Percentiles rank a stretch among this genome's conserved stretches.
phyloP scores from a whole-genome alignment of 768 basidiomycete genomes.

The Saitozyma podzolica region DNA sequence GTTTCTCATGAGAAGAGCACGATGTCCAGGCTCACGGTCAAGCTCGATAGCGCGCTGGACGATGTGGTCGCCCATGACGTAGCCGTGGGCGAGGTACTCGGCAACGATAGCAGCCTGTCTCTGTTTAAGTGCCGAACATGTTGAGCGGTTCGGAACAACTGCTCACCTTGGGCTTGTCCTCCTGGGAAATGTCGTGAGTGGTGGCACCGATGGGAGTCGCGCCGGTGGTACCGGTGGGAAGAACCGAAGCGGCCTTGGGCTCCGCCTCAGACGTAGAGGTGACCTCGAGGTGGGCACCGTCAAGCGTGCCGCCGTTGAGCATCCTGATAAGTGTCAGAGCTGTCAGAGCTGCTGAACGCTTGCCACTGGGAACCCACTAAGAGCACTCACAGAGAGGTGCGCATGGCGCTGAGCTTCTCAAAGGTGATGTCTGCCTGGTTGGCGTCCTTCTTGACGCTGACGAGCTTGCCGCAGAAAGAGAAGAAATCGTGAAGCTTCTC shows the following conservation, averaged over 20 bases:
- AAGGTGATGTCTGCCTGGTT: slow-evolving; percentile 71
- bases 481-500: slow-evolving; percentile 65
- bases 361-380: slow-evolving; percentile 56
- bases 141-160: too few species aligned
- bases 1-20: not conserved
- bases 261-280: slow-evolving; percentile 63
- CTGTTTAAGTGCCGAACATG: not conserved
- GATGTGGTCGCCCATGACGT: slow-evolving; percentile 73
- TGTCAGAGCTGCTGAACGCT: slow-evolving; percentile 57
- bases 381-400: slow-evolving; percentile 29
- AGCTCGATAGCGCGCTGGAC: slow-evolving; percentile 60
- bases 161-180: slow-evolving; percentile 72
- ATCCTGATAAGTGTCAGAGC: slow-evolving; percentile 62
- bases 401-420: slow-evolving; percentile 61
- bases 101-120: slow-evolving; percentile 67
- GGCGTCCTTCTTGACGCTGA: slow-evolving; percentile 51
- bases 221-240: slow-evolving; percentile 45
- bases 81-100: slow-evolving; percentile 90
- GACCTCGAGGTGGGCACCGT: slow-evolving; percentile 69
- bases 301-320: slow-evolving; percentile 59
- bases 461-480: slow-evolving; percentile 78
- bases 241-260: slow-evolving; percentile 40
- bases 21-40: slow-evolving; percentile 47
- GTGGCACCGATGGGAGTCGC: slow-evolving; percentile 46
- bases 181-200: slow-evolving; percentile 63